Evolutionary conservation across 2,329 filamentous ascomycete species (phyloP).

Genomic region (Epichloe gansuensis): DNA sequence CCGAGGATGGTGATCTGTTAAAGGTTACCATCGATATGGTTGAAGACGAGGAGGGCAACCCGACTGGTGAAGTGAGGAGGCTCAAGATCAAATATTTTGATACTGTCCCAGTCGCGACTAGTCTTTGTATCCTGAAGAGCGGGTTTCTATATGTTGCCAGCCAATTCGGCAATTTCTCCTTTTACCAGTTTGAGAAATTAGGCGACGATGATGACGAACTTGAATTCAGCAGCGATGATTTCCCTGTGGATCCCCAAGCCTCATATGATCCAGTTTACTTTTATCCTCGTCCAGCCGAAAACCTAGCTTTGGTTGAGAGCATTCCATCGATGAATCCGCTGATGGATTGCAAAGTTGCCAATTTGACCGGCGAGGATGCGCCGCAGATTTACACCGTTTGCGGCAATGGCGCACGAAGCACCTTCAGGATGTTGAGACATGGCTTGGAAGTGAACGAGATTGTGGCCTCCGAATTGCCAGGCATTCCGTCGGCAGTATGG

Average conservation of each 20-base stretch:
- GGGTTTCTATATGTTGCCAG: slow-evolving; percentile 89
- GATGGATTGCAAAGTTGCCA: slow-evolving; percentile 82
- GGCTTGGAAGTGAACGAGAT: slow-evolving; percentile 89
- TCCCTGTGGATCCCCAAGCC: slow-evolving; percentile 59
- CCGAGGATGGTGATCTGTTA: slow-evolving; percentile 96
- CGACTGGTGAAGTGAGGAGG: slow-evolving; percentile 67
- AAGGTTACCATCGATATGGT: slow-evolving; percentile 90
- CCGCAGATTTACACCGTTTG: slow-evolving; percentile 93
- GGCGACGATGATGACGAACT: slow-evolving; percentile 88
- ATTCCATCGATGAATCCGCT: slow-evolving; percentile 84
- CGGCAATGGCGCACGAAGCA: slow-evolving; percentile 76
- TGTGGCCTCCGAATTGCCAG: slow-evolving; percentile 83
- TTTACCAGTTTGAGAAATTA: slow-evolving; percentile 95
- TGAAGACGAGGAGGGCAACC: slow-evolving; percentile 63
- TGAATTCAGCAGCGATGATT: slow-evolving; percentile 74
- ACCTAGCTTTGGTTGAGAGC: slow-evolving; percentile 72
- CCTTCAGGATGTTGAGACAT: slow-evolving; percentile 84
- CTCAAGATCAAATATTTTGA: slow-evolving; percentile 97
- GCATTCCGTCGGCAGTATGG: slow-evolving; percentile 86
- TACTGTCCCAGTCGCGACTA: slow-evolving; percentile 79
- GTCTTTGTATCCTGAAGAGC: slow-evolving; percentile 84
- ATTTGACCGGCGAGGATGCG: slow-evolving; percentile 81
- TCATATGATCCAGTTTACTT: slow-evolving; percentile 75
- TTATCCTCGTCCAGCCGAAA: slow-evolving; percentile 63
- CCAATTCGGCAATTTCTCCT: slow-evolving; percentile 84